These are phyloP conservation scores for Talaromyces liani DNA, from an alignment of 495 filamentous ascomycete species.

Conservation along the genomic window DNA sequence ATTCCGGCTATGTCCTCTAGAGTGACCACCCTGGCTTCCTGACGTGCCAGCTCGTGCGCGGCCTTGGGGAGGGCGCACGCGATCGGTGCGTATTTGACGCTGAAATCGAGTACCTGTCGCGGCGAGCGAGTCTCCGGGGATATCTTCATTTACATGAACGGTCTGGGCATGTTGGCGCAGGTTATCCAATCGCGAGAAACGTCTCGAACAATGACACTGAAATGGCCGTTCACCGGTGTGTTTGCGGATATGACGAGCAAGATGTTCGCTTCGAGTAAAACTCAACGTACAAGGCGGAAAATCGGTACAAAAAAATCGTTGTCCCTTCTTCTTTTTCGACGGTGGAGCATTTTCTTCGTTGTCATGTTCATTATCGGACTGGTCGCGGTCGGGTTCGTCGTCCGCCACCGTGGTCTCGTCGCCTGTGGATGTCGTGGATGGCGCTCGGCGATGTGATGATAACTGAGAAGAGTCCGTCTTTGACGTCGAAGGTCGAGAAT, in stretches of 20 bases:
- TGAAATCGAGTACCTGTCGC: conserved; percentile 92
- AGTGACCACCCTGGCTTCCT: conserved; percentile 57
- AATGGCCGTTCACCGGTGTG: conserved; percentile 97
- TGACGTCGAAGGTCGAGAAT: conserved; percentile 15
- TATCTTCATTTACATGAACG: conserved; percentile 96
- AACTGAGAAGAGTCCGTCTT: conserved; percentile 29
- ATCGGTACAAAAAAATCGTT: conserved; percentile 95
- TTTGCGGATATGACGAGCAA: conserved; percentile 94
- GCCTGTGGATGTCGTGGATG: conserved; percentile 43
- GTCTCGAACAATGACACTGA: conserved; percentile 89
- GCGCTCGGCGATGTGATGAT: conserved; percentile 37
- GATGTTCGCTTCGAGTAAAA: conserved; percentile 93
- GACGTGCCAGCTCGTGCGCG: conserved; percentile 70
- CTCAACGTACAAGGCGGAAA: conserved; percentile 92
- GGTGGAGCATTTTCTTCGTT: conserved; percentile 57
- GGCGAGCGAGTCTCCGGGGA: conserved; percentile 85
- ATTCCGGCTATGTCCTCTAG: conserved; percentile 73
- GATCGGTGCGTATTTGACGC: conserved; percentile 80
- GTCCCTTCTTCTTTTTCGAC: conserved; percentile 92
- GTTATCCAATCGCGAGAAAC: conserved; percentile 96
- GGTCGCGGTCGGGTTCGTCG: conserved; percentile 66
- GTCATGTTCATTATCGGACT: conserved; percentile 70
- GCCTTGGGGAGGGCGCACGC: conserved; percentile 64
- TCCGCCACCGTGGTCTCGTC: conserved; percentile 74
- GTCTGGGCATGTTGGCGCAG: conserved; percentile 95